These are phyloP conservation scores for Podila minutissima DNA, from an alignment of 192 early-diverging fungal species.

Conservation along the genomic window DNA sequence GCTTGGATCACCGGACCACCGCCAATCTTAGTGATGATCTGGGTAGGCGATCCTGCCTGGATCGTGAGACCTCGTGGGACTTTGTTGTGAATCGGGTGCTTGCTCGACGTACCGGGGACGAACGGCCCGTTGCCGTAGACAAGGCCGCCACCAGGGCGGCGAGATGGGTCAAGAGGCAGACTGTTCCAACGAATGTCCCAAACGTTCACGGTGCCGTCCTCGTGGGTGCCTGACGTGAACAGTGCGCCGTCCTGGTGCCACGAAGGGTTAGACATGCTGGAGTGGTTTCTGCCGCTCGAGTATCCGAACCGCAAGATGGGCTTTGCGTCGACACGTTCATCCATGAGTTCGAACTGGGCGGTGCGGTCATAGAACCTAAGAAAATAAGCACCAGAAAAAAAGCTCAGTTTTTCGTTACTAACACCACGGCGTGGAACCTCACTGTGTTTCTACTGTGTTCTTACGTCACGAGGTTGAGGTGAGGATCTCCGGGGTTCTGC, in stretches of 20 bases:
- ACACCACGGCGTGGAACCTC: neutral
- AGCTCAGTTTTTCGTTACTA: neutral
- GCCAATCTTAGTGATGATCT: slow-evolving; percentile 12
- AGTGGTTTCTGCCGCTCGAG: neutral
- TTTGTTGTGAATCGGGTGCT: slow-evolving; percentile 10
- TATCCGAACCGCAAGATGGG: slow-evolving; percentile 9
- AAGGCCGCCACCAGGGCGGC: slow-evolving; percentile 15
- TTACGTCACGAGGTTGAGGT: slow-evolving; percentile 31
- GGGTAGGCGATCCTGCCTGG: slow-evolving; percentile 11
- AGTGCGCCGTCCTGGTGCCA: slow-evolving; percentile 46
- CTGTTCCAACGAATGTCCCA: slow-evolving; percentile 45
- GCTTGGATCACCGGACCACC: slow-evolving; percentile 12
- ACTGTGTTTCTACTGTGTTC: neutral
- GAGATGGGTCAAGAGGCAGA: neutral
- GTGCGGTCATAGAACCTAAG: neutral
- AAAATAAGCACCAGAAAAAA: neutral
- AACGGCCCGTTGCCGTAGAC: slow-evolving; percentile 13
- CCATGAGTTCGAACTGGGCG: slow-evolving; percentile 15
- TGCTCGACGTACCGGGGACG: neutral
- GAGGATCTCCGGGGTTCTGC: slow-evolving; percentile 28
- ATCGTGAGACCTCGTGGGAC: neutral
- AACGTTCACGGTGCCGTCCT: slow-evolving; percentile 8
- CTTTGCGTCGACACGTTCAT: slow-evolving; percentile 9
- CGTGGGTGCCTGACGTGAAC: slow-evolving; percentile 10
- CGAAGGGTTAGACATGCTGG: slow-evolving; percentile 12